Evolutionary conservation across 2,329 filamentous ascomycete species (phyloP).

Genomic region (Colletotrichum acutatum): DNA sequence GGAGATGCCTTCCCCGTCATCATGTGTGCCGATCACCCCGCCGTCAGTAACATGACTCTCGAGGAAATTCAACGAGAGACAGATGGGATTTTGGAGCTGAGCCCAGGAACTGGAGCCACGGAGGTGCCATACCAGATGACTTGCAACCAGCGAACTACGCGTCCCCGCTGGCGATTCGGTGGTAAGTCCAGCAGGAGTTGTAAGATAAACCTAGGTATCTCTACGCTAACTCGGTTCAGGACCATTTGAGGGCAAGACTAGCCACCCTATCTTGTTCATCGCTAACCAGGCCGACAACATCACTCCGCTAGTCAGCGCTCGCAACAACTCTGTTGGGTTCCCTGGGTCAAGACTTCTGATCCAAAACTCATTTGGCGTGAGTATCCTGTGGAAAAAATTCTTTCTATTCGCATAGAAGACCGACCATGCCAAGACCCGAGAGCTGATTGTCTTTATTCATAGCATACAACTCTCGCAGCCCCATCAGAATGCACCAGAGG

Average conservation of each 20-base stretch:
- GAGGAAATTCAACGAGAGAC: constrained; percentile 49
- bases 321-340: constrained; percentile 57
- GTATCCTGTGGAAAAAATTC: too few relatives aligned
- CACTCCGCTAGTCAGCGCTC: constrained; percentile 57
- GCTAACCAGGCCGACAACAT: constrained; percentile 58
- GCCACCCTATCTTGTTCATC: constrained; percentile 57
- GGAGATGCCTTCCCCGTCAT: constrained; percentile 57
- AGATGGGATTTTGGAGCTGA: constrained; percentile 47
- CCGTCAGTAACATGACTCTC: constrained; percentile 42
- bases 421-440: not conserved
- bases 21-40: constrained; percentile 55
- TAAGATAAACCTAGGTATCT: too few relatives aligned
- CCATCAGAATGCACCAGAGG: constrained; percentile 56
- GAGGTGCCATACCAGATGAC: constrained; percentile 52
- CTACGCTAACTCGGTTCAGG: constrained; percentile 19
- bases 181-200: constrained; percentile 38
- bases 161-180: constrained; percentile 53
- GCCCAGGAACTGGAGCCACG: constrained; percentile 54
- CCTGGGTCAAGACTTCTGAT: constrained; percentile 57
- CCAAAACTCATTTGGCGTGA: constrained; percentile 63
- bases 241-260: constrained; percentile 48
- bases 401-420: too few relatives aligned
- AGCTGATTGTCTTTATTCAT: not conserved
- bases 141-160: constrained; percentile 51
- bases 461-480: constrained; percentile 62